A percentile compares a stretch with the other conserved stretches of the same genome.
Conservation (phyloP, 805 yeast genomes). For the Nakazawaea molendinolei region DNA sequence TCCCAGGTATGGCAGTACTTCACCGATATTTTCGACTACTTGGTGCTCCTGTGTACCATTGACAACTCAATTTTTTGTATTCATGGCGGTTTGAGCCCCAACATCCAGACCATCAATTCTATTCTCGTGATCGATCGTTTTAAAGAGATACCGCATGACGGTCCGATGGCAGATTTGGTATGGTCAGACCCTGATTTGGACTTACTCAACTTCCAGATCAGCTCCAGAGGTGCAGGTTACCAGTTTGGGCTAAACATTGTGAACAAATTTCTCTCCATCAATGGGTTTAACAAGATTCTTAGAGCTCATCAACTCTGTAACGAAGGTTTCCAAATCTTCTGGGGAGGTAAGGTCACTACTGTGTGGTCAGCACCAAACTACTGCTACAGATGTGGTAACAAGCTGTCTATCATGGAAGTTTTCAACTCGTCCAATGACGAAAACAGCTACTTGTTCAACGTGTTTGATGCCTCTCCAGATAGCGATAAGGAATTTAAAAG, state of each 20-base stretch:
- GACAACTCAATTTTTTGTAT: constrained; percentile 89
- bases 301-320: constrained; percentile 97
- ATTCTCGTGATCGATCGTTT: constrained; percentile 86
- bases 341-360: constrained; percentile 86
- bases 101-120: constrained; percentile 90
- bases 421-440: constrained; percentile 50
- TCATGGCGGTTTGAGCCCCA: constrained; percentile 96
- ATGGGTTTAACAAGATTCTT: constrained; percentile 71
- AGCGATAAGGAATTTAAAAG: constrained; percentile 53
- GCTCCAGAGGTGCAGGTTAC: constrained; percentile 97
- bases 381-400: constrained; percentile 94
- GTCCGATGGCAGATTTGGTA: constrained; percentile 98
- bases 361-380: constrained; percentile 99
- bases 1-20: constrained; percentile 80
- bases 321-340: constrained; percentile 89
- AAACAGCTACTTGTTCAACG: constrained; percentile 65
- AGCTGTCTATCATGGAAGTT: constrained; percentile 94
- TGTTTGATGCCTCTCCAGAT: constrained; percentile 96
- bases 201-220: constrained; percentile 68
- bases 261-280: constrained; percentile 73
- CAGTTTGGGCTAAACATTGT: constrained; percentile 91
- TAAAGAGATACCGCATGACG: constrained; percentile 96
- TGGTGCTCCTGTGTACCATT: constrained; percentile 83
- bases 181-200: constrained; percentile 98
- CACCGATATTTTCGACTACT: constrained; percentile 88